Conservation (phyloP, 108 stramenopile species). For the Aurantiochytrium sp. region DNA sequence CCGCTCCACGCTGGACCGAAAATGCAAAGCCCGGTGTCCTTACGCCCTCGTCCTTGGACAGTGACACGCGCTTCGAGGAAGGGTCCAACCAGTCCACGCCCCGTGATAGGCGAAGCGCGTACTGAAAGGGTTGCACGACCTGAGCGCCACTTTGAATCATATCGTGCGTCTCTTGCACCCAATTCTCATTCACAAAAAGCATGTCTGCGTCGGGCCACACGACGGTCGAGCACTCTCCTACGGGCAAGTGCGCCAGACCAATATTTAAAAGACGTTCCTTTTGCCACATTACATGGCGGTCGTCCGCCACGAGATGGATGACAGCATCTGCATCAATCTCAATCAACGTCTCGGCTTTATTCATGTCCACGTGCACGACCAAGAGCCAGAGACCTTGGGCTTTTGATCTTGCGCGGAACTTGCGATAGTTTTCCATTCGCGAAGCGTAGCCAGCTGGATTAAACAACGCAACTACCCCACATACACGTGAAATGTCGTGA, state of each 20-base stretch:
- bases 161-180: neutral
- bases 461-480: neutral
- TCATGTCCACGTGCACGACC: neutral
- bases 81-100: neutral
- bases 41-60: neutral
- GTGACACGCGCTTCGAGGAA: too few relatives aligned
- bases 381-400: neutral
- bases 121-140: neutral
- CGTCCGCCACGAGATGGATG: neutral
- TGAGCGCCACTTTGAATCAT: neutral
- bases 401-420: neutral
- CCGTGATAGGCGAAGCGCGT: neutral
- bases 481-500: neutral
- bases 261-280: constrained; percentile 4
- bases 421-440: neutral
- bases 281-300: neutral
- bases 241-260: neutral
- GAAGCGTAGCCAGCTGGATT: neutral
- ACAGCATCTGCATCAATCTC: neutral
- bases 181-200: neutral
- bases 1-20: neutral
- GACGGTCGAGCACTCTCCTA: neutral
- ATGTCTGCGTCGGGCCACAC: constrained; percentile 13
- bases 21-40: neutral
- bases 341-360: too few relatives aligned